Evolutionary conservation across 163 green algal species (phyloP).

Genomic region (Scenedesmus sp.): DNA sequence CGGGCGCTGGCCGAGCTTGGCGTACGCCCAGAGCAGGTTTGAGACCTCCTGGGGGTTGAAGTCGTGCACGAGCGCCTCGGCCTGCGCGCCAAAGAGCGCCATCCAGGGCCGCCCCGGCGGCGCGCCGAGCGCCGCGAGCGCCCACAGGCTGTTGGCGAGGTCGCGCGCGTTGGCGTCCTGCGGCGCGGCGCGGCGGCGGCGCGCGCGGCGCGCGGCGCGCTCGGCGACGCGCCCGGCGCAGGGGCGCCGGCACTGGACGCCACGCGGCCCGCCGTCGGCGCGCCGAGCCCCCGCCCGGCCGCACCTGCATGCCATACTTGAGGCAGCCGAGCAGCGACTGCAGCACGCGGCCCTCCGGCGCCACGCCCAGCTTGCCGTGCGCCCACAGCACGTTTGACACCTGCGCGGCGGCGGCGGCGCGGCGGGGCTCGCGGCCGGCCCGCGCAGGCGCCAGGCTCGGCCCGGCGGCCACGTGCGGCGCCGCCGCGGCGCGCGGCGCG

Average conservation of each 20-base stretch:
- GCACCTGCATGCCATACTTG: slow-evolving; percentile 36
- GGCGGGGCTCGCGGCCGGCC: too few relatives aligned
- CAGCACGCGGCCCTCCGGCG: not conserved
- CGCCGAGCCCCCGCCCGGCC: not conserved
- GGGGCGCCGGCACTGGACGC: too few relatives aligned
- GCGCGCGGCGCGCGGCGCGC: too few relatives aligned
- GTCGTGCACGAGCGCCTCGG: slow-evolving; percentile 31
- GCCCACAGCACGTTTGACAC: slow-evolving; percentile 44
- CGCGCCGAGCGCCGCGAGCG: slow-evolving; percentile 3
- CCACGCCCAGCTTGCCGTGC: not conserved
- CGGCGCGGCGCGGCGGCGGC: not conserved
- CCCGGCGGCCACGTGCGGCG: too few relatives aligned
- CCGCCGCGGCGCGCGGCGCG: too few relatives aligned
- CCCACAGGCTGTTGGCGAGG: slow-evolving; percentile 37
- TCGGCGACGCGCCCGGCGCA: too few relatives aligned
- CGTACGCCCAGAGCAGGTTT: slow-evolving; percentile 43
- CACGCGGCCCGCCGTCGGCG: too few relatives aligned
- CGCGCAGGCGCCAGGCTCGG: too few relatives aligned
- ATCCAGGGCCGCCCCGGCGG: slow-evolving; percentile 9
- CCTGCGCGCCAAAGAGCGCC: slow-evolving; percentile 26
- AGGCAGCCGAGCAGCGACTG: slow-evolving; percentile 5
- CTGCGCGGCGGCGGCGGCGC: too few relatives aligned
- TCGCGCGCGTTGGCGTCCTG: slow-evolving; percentile 28
- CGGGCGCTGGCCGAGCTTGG: slow-evolving; percentile 7
- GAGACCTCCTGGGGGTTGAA: slow-evolving; percentile 35